Percentiles rank a stretch among this genome's conserved stretches.
These are phyloP conservation scores for Trifolium dubium DNA, from an alignment of 306 rosid species.

Conservation along the genomic window DNA sequence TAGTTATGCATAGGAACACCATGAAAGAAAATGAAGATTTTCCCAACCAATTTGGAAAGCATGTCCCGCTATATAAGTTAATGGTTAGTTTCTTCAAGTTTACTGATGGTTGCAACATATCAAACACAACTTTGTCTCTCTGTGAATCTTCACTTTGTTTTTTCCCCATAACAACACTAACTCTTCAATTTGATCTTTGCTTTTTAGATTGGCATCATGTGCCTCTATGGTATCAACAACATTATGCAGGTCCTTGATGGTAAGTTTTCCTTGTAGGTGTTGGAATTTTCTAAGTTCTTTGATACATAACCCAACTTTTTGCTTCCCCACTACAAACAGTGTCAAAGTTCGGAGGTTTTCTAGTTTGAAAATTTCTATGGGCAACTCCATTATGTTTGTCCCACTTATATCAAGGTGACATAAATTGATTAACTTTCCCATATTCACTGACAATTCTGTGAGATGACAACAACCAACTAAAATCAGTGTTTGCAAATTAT, in stretches of 20 bases:
- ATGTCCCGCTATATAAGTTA: neutral
- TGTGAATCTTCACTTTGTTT: neutral
- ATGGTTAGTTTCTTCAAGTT: neutral
- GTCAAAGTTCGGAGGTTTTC: slow-evolving; percentile 1
- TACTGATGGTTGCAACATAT: neutral
- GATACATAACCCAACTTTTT: neutral
- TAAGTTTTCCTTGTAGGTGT: neutral
- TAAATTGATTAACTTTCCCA: neutral
- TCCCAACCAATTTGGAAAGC: neutral
- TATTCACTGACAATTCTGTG: neutral
- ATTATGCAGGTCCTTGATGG: neutral
- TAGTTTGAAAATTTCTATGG: neutral
- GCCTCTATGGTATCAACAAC: neutral
- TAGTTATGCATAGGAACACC: neutral
- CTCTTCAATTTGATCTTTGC: neutral
- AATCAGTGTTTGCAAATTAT: neutral
- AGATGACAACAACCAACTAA: neutral
- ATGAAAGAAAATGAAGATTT: neutral
- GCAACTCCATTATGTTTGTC: neutral
- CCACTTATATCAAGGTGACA: neutral
- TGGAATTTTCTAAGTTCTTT: neutral
- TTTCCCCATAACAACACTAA: neutral
- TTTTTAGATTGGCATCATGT: neutral
- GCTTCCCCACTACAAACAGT: neutral
- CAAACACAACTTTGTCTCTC: neutral